Evolutionary conservation across 164 flowering plant species (phyloP), one percentile per base, ranked within the genome.

Genomic region (Magnolia changhungtana): DNA sequence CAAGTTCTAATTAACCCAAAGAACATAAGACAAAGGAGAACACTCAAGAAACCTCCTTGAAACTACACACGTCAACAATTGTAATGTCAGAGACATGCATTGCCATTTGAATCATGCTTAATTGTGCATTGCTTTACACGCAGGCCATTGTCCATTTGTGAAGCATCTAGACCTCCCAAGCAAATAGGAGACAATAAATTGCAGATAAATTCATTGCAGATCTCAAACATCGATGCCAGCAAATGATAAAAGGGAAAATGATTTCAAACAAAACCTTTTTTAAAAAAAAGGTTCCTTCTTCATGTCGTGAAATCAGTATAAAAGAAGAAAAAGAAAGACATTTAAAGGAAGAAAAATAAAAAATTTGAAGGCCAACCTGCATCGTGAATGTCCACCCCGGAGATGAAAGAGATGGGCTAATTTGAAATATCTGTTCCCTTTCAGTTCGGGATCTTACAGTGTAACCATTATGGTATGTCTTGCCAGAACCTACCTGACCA

Each of bases 401-500:
- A 49, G 88, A 69, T 74, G 75, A 75, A 77, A 92, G 93, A 67
- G 87, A 71, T 68, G 91, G 96, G 81, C 87, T 90, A 23, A 90
- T 88, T 80, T 90, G 87, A 83, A 96, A 96, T 61, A 96, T 92
- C 78, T 96, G 99, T 77, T 96, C 98, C 23, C 99, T 76, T 92
- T 92, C 78, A 85, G 87, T 52, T 90, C 92, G 13, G 82, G 78
- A 16, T 74, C 78, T 71, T 91, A 94, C 4, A 98, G 95, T 68
- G 78, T 89, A n/a, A 98, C 99, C 99, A 96, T 96, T 98, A 96
- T 96, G 29, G 99, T 96, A 81, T 14, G 99, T 96, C 82, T 96
- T 96, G 4, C 98, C 99, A 2, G 98, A 96, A 61, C 99, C 98
- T 10, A 98, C 94, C 79, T 96, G 99, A 8, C 99, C 99, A 85